Evolutionary conservation across 176 grass and related monocot genomes (phyloP), one percentile per base, ranked within the genome.

Genomic region (Avena atlantica): DNA sequence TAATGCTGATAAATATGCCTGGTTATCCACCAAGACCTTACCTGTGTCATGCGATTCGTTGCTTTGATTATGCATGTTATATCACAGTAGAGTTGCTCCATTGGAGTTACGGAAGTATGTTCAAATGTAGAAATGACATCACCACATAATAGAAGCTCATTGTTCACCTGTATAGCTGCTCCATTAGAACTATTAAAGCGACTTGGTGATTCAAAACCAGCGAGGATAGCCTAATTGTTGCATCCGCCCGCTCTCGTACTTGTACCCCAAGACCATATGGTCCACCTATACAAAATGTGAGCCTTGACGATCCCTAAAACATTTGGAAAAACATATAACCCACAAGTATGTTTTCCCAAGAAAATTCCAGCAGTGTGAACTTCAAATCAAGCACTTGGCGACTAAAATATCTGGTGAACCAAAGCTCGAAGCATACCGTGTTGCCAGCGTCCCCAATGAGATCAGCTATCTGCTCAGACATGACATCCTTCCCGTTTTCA

Each of bases 121-220:
- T 63, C 16, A 58, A 57, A 59, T 79, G 74, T 8, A 56, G 19
- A 62, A 80, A 69, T 77, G 48, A n/a, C 23, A 86, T 74, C 23
- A 56, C 15, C 11, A 1, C 9, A 51, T 34, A n/a, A 37, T 6
- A 68, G 55, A 87, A 56, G 7, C 58, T 62, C 45, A 57, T 80
- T 80, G 25, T 42, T 86, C 61, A 94, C 96, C 96, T 96, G 70
- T 96, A 96, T 21, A 98, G 91, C 89, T 98, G 96, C 78, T 96
- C 96, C 89, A 98, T 86, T 69, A 98, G 79, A 81, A 98, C 92
- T 81, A 98, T 83, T 68, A 98, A 90, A 49, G 96, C 96, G 61
- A 98, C 73, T 70, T 96, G 93, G 62, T 98, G 93, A 80, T 98
- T 98, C 83, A 98, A 92, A 75, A 96, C 96, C 85, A 98, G 51